phyloP scores from a whole-genome alignment of 768 basidiomycete genomes.

The Podaxis sp. region DNA sequence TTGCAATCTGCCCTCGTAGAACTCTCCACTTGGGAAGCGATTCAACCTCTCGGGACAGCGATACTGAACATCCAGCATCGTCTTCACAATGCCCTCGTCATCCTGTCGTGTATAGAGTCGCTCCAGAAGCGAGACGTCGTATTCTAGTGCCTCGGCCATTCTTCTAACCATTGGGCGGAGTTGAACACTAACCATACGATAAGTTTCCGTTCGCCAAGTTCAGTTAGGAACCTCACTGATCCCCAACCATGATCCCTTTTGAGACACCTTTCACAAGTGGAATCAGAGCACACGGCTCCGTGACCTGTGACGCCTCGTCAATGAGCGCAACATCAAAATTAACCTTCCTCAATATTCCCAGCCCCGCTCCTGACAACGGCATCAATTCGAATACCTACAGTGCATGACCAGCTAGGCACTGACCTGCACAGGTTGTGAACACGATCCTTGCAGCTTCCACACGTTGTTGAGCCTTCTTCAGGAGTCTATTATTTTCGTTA shows the following conservation, averaged over 20 bases:
- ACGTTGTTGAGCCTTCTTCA: slow-evolving; percentile 59
- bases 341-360: slow-evolving; percentile 54
- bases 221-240: slow-evolving; percentile 52
- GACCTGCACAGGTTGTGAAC: slow-evolving; percentile 67
- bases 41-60: slow-evolving; percentile 61
- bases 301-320: slow-evolving; percentile 72
- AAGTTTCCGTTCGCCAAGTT: background rate
- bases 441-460: slow-evolving; percentile 56
- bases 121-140: slow-evolving; percentile 63
- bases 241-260: slow-evolving; percentile 62
- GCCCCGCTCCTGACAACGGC: slow-evolving; percentile 42
- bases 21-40: slow-evolving; percentile 59
- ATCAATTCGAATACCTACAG: background rate
- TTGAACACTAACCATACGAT: slow-evolving; percentile 50
- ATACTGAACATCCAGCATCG: slow-evolving; percentile 72
- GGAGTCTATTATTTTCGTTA: slow-evolving; percentile 55
- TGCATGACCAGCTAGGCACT: background rate
- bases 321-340: slow-evolving; percentile 64
- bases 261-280: slow-evolving; percentile 65
- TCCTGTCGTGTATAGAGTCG: slow-evolving; percentile 46
- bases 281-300: slow-evolving; percentile 64
- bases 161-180: slow-evolving; percentile 63
- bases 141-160: slow-evolving; percentile 55
- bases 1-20: slow-evolving; percentile 55
- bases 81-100: slow-evolving; percentile 41